These are phyloP conservation scores for Penicillium cinerascens DNA, from an alignment of 495 filamentous ascomycete genomes.

Conservation along the genomic window DNA sequence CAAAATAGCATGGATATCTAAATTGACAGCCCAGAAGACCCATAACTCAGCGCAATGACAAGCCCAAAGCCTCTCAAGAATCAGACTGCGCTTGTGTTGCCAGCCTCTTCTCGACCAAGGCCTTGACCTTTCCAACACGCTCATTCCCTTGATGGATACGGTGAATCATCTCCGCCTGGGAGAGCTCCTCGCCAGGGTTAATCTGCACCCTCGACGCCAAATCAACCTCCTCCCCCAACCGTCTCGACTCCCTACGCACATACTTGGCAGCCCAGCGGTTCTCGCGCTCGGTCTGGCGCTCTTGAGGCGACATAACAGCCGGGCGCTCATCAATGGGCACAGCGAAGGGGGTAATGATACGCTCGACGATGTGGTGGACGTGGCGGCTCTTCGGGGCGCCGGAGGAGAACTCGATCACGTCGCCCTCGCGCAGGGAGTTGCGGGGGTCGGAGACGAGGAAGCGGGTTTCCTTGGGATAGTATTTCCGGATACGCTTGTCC, in stretches of 20 bases:
- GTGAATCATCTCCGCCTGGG: slow-evolving; percentile 22
- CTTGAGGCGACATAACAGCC: slow-evolving; percentile 59
- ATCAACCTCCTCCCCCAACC: slow-evolving; percentile 25
- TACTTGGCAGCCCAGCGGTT: slow-evolving; percentile 49
- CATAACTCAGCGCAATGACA: background rate
- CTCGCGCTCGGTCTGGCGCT: slow-evolving; percentile 50
- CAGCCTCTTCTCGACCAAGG: slow-evolving; percentile 19
- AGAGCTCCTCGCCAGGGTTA: slow-evolving; percentile 6
- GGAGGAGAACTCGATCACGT: slow-evolving; percentile 73
- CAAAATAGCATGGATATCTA: slow-evolving; percentile 13
- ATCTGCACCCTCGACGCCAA: slow-evolving; percentile 3
- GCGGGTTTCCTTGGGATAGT: slow-evolving; percentile 36
- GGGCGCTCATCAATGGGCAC: slow-evolving; percentile 58
- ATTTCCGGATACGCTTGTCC: slow-evolving; percentile 41
- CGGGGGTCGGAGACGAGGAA: slow-evolving; percentile 71
- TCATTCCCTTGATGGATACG: slow-evolving; percentile 17
- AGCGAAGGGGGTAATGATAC: slow-evolving; percentile 73
- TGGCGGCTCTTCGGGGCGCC: slow-evolving; percentile 59
- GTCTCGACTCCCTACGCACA: slow-evolving; percentile 39
- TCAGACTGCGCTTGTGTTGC: background rate
- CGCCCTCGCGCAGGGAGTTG: slow-evolving; percentile 69
- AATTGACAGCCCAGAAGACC: slow-evolving; percentile 4
- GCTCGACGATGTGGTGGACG: slow-evolving; percentile 73
- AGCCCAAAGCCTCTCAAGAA: background rate
- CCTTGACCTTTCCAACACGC: slow-evolving; percentile 27